phyloP scores from a whole-genome alignment of 768 basidiomycete species.

The Tulasnella sp. region DNA sequence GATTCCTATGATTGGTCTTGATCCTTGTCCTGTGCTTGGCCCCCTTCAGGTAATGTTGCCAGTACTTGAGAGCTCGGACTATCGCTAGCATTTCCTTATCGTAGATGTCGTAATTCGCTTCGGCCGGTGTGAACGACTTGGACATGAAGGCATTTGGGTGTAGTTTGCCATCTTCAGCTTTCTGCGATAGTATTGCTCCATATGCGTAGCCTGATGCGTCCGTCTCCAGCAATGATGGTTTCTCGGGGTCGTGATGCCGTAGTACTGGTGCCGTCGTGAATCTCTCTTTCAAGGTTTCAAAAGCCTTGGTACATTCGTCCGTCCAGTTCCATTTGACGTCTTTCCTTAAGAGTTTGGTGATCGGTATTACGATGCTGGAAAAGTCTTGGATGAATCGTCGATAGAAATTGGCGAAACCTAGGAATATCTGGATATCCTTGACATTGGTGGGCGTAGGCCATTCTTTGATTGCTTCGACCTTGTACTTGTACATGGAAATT shows the following conservation, averaged over 20 bases:
- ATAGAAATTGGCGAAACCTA: slow-evolving; percentile 29
- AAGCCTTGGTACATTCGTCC: background rate
- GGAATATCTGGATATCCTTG: slow-evolving; percentile 25
- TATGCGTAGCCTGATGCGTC: slow-evolving; percentile 11
- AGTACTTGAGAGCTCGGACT: slow-evolving; percentile 15
- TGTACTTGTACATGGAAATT: no score
- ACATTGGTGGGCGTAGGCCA: no score
- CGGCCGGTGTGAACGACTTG: slow-evolving; percentile 15
- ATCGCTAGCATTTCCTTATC: slow-evolving; percentile 32
- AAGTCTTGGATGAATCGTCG: slow-evolving; percentile 25
- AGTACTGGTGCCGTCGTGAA: slow-evolving; percentile 21
- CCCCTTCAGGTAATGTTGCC: slow-evolving; percentile 5
- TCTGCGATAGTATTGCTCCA: slow-evolving; percentile 8
- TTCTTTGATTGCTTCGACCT: no score
- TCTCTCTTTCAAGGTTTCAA: slow-evolving; percentile 17
- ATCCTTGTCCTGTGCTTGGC: background rate
- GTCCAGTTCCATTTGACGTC: background rate
- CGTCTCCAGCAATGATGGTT: background rate
- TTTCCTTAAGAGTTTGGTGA: slow-evolving; percentile 6
- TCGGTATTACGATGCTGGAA: slow-evolving; percentile 22
- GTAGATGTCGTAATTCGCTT: slow-evolving; percentile 25
- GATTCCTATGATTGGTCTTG: background rate
- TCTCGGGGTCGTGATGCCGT: background rate
- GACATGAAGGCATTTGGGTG: slow-evolving; percentile 21
- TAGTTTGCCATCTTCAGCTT: background rate